Evolutionary conservation across 208 protist genomes (phyloP), one percentile per base, ranked within the genome.

Genomic region (Leishmania tarentolae): DNA sequence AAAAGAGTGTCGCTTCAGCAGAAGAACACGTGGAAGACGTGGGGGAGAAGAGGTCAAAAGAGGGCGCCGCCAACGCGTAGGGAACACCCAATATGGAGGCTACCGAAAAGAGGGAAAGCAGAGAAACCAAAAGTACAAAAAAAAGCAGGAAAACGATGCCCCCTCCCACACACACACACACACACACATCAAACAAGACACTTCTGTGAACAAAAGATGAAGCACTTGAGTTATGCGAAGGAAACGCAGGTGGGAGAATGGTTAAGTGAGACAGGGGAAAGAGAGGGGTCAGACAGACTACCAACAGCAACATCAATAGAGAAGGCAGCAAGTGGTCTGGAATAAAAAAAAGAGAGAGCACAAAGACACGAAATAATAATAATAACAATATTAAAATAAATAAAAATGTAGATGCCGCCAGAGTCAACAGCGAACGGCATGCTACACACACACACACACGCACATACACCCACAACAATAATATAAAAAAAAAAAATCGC

Each of bases 251-350:
- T 9, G 63, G n/a, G 9, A 35, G 42, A 4, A 68, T 8, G n/a
- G 35, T 28, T 42, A 68, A 68, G 35, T 63, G n/a, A 35, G 19
- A 63, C 15, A 4, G n/a, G 13, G 1, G 46, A 8, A 40, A 28
- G 3, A 46, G 46, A 42, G 9, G 42, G 21, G 44, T 7, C 31
- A 76, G 9, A 59, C 35, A 47, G 17, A 47, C 52, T 28, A 42
- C 31, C 19, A 75, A 50, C n/a, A n/a, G n/a, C n/a, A n/a, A n/a
- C n/a, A 66, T 13, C 71, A 35, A 81, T n/a, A 66, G 31, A 75
- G 53, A 47, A 56, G 71, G 13, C 37, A 53, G 65, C 37, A 56
- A 77, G 50, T 31, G 37, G 37, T 8, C 42, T 37, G 37, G 44
- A 31, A 76, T 13, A 17, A 15, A 61, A 44, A 76, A 24, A 11